Evolutionary conservation across 345 rosid genomes (phyloP), one percentile per base, ranked within the genome.

Genomic region (Mercurialis annua): DNA sequence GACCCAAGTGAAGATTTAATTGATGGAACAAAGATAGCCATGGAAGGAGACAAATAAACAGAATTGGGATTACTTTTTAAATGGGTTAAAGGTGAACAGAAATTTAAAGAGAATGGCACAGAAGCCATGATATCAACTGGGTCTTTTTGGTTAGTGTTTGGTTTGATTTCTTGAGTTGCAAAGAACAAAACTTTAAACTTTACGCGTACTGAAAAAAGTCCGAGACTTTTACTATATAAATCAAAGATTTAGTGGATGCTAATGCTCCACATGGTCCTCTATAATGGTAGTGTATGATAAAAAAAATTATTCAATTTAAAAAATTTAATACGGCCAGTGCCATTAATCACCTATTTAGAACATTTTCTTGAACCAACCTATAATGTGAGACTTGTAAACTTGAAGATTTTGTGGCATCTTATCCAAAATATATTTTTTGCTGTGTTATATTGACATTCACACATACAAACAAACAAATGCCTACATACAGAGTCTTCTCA

Each of bases 1-100:
- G 82, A 58, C 62, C 73, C 80, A 55, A 83, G 65, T 65, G 87
- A 74, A 68, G 81, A 81, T 62, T 76, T 80, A 68, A 75, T 46
- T 42, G 90, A 69, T 34, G 85, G 77, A 60, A 54, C 40, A 62
- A 64, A 29, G 65, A 69, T 78, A 54, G 81, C 67, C 78, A 74
- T 26, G 4, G 87, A 59, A 65, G 85, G 56, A 69, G 55, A 68
- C 6, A 67, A 44, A 64, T 71, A 62, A 46, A 62, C 59, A 14
- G 56, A 30, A 14, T 11, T 38, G 20, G 69, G 59, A 56, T 50
- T 78, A 5, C 61, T 59, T 72, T 67, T 77, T 62, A 66, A 27
- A 8, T 54, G 81, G 21, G 71, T 53, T 46, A 66, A 47, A 55
- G 86, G 23, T 6, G 81, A 63, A 50, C 79, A 68, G 58, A 81